phyloP scores from a whole-genome alignment of 2,329 filamentous ascomycete genomes.

The Didymella segeticola region DNA sequence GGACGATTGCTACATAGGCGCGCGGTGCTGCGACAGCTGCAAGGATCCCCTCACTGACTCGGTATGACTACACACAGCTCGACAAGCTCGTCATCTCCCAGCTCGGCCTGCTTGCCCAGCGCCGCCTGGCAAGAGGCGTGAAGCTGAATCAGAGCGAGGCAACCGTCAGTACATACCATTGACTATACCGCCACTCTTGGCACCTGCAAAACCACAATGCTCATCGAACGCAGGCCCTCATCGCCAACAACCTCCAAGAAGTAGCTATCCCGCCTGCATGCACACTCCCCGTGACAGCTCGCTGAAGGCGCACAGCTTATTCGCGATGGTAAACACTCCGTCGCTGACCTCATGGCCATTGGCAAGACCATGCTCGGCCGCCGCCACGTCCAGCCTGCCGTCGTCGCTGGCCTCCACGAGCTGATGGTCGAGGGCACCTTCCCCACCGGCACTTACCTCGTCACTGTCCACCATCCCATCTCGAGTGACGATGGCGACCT shows the following conservation, averaged over 20 bases:
- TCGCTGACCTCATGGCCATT: constrained; percentile 91
- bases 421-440: constrained; percentile 96
- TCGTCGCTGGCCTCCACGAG: constrained; percentile 78
- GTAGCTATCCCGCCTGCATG: constrained; percentile 49
- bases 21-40: not conserved
- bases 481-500: constrained; percentile 85
- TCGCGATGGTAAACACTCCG: constrained; percentile 91
- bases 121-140: constrained; percentile 84
- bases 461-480: constrained; percentile 92
- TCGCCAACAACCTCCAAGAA: constrained; percentile 89
- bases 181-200: not conserved
- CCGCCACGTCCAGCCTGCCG: constrained; percentile 85
- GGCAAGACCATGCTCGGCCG: constrained; percentile 92
- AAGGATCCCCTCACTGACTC: constrained; percentile 31
- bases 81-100: constrained; percentile 96
- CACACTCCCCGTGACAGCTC: constrained; percentile 11
- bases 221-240: constrained; percentile 66
- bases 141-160: constrained; percentile 91
- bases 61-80: constrained; percentile 64
- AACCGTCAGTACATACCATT: constrained; percentile 60
- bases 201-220: too few relatives aligned
- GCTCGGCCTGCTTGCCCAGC: constrained; percentile 84
- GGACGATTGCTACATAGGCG: not conserved
- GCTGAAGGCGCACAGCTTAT: constrained; percentile 68
- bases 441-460: constrained; percentile 86